These are phyloP conservation scores for Streptanthus diversifolius DNA, from an alignment of 345 rosid species.

Conservation along the genomic window DNA sequence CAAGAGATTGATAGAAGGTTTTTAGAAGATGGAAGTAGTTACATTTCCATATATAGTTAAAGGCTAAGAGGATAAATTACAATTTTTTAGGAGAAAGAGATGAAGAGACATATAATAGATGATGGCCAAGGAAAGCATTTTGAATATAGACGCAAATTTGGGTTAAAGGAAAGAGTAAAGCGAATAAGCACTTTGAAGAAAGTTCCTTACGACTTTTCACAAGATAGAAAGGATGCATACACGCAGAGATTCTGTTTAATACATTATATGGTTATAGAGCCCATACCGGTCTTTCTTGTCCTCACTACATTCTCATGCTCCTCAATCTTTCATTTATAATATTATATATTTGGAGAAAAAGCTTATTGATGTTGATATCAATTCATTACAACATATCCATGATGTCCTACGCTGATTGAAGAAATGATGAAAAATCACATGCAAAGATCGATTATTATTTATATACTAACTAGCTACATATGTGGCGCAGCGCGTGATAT, in stretches of 20 bases:
- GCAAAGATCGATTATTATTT: background rate
- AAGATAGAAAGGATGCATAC: conserved; percentile 20
- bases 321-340: background rate
- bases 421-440: background rate
- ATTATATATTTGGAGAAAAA: background rate
- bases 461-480: background rate
- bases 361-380: background rate
- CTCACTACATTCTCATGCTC: background rate
- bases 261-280: background rate
- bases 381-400: background rate
- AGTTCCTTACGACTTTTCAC: conserved; percentile 18
- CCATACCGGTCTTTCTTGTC: conserved; percentile 8
- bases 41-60: background rate
- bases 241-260: conserved; percentile 15
- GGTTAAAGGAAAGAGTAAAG: conserved; percentile 13
- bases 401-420: background rate
- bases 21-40: conserved; percentile 9
- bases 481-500: background rate
- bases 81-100: background rate
- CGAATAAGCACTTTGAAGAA: conserved; percentile 6
- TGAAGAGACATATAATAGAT: background rate
- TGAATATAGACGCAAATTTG: conserved; percentile 27
- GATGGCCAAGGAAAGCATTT: conserved; percentile 10
- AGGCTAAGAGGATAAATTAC: background rate
- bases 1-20: background rate